These are phyloP conservation scores for Cucumis cinereus DNA, from an alignment of 306 rosid genomes.

Conservation along the genomic window DNA sequence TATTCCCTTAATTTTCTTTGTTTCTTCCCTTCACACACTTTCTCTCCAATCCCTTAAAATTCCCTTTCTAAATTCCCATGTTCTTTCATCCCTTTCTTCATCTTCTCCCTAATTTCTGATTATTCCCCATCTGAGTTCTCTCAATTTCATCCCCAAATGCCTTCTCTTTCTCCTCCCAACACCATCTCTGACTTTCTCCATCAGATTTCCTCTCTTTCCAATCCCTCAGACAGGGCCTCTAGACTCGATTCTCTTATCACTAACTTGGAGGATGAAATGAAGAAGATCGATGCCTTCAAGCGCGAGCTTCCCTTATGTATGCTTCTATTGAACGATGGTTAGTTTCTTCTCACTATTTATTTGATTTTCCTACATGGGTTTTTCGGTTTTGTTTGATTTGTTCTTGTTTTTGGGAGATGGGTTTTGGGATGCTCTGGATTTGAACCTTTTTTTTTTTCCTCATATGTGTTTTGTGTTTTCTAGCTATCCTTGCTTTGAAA, in stretches of 20 bases:
- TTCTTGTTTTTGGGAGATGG: background rate
- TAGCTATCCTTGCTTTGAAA: constrained; percentile 57
- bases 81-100: background rate
- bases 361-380: background rate
- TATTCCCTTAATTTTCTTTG: constrained; percentile 6
- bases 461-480: constrained; percentile 5
- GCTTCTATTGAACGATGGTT: constrained; percentile 75
- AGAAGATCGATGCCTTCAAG: constrained; percentile 80
- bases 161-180: constrained; percentile 57
- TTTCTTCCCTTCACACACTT: background rate
- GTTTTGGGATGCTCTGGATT: background rate
- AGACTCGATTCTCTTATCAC: constrained; percentile 34
- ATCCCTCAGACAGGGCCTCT: constrained; percentile 26
- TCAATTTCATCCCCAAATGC: constrained; percentile 30
- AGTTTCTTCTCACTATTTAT: background rate
- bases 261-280: constrained; percentile 58
- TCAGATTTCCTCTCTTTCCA: constrained; percentile 25
- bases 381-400: background rate
- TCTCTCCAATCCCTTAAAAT: background rate
- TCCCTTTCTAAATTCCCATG: background rate
- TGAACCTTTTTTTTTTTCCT: background rate
- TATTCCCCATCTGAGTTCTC: constrained; percentile 5
- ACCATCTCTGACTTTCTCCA: constrained; percentile 52
- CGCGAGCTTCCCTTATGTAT: constrained; percentile 94
- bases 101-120: background rate